Evolutionary conservation across 345 rosid genomes (phyloP).

Genomic region (Excoecaria agallocha): DNA sequence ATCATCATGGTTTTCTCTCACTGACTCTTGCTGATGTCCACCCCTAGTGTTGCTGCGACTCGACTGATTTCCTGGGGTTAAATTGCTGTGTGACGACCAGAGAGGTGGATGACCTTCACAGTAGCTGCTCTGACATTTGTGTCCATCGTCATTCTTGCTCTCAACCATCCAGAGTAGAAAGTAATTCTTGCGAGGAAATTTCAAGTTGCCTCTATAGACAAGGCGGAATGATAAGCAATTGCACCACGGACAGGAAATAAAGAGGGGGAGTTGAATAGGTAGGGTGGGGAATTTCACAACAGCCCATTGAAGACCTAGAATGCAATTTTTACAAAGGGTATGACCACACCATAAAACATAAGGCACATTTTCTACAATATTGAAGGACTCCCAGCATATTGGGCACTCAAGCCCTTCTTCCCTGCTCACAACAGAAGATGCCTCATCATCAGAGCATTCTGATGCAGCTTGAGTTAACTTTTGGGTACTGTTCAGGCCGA

Average conservation of each 20-base stretch:
- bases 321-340: slow-evolving; percentile 86
- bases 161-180: slow-evolving; percentile 97
- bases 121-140: slow-evolving; percentile 35
- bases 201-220: slow-evolving; percentile 69
- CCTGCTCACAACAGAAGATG: slow-evolving; percentile 42
- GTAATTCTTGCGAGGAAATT: slow-evolving; percentile 85
- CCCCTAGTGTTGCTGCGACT: slow-evolving; percentile 32
- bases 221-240: slow-evolving; percentile 77
- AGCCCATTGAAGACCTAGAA: slow-evolving; percentile 84
- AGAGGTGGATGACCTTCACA: slow-evolving; percentile 32
- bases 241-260: slow-evolving; percentile 96
- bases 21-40: slow-evolving; percentile 30
- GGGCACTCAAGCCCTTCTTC: slow-evolving; percentile 91
- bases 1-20: slow-evolving; percentile 45
- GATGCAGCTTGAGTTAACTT: slow-evolving; percentile 38
- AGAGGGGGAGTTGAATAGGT: slow-evolving; percentile 91
- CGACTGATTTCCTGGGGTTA: slow-evolving; percentile 26
- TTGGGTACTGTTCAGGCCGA: slow-evolving; percentile 25
- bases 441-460: slow-evolving; percentile 82
- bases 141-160: slow-evolving; percentile 75
- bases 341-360: slow-evolving; percentile 97
- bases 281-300: slow-evolving; percentile 77
- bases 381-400: slow-evolving; percentile 90
- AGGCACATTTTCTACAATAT: slow-evolving; percentile 89
- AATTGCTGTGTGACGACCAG: slow-evolving; percentile 26